Evolutionary conservation across 345 rosid species (phyloP).

Genomic region (Limnanthes douglasii): DNA sequence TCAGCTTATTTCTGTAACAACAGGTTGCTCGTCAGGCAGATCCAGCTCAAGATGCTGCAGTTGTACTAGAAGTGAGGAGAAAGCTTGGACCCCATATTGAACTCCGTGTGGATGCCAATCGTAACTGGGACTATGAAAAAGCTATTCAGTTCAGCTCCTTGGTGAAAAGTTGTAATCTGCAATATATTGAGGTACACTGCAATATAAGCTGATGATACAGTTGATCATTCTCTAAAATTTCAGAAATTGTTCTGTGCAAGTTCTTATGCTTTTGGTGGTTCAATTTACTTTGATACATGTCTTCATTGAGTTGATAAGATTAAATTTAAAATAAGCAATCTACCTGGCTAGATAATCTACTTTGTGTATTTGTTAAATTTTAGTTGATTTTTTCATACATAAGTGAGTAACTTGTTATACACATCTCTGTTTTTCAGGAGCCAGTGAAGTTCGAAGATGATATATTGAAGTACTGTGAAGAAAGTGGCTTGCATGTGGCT

Average conservation of each 20-base stretch:
- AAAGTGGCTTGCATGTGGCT: conserved; percentile 82
- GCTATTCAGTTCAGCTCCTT: conserved; percentile 50
- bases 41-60: conserved; percentile 68
- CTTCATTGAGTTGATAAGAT: too few species aligned
- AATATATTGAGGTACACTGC: conserved; percentile 67
- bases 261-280: too few species aligned
- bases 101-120: conserved; percentile 91
- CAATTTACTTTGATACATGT: too few species aligned
- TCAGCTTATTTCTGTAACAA: conserved; percentile 9
- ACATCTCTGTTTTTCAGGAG: conserved; percentile 38
- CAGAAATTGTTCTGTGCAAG: neutral
- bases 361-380: too few species aligned
- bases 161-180: conserved; percentile 61
- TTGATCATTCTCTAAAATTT: conserved; percentile 3
- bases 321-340: too few species aligned
- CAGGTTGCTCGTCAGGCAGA: conserved; percentile 74
- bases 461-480: conserved; percentile 72
- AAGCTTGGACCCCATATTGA: conserved; percentile 43
- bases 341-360: too few species aligned
- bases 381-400: too few species aligned
- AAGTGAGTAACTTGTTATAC: conserved; percentile 4
- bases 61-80: conserved; percentile 67
- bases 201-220: conserved; percentile 1
- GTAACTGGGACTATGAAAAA: conserved; percentile 74
- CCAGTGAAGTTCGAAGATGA: conserved; percentile 68